phyloP scores from a whole-genome alignment of 768 basidiomycete genomes.

The Leccinum uliginosum region DNA sequence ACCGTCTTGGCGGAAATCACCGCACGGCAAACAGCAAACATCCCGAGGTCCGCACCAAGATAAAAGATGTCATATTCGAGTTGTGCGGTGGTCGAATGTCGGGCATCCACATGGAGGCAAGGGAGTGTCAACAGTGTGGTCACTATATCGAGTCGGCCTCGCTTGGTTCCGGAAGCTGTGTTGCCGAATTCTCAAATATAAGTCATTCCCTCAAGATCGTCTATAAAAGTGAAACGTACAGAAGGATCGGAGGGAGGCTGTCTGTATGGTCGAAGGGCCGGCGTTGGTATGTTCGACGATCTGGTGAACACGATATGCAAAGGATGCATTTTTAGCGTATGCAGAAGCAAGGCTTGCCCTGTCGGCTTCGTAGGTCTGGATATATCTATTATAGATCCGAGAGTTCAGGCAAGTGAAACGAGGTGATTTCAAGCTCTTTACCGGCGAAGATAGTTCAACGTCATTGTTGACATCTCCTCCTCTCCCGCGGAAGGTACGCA shows the following conservation, averaged over 20 bases:
- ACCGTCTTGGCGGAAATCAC: slow-evolving; percentile 15
- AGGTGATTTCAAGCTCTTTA: slow-evolving; percentile 12
- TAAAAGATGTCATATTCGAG: slow-evolving; percentile 30
- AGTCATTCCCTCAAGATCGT: not conserved
- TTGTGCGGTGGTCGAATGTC: slow-evolving; percentile 4
- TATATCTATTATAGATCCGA: slow-evolving; percentile 19
- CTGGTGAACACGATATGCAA: slow-evolving; percentile 26
- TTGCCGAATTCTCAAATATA: not conserved
- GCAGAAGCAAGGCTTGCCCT: slow-evolving; percentile 31
- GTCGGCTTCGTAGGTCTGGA: slow-evolving; percentile 30
- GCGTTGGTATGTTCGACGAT: not conserved
- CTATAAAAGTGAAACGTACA: slow-evolving; percentile 14
- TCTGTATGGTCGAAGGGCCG: not conserved
- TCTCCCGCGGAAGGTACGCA: slow-evolving; percentile 12
- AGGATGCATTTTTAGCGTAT: slow-evolving; percentile 28
- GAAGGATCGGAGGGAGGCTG: slow-evolving; percentile 3
- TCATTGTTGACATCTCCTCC: slow-evolving; percentile 27
- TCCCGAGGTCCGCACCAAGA: slow-evolving; percentile 25
- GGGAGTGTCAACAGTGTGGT: slow-evolving; percentile 25
- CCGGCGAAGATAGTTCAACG: slow-evolving; percentile 27
- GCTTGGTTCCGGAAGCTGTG: slow-evolving; percentile 18
- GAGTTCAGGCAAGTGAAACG: slow-evolving; percentile 1
- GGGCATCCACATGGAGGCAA: slow-evolving; percentile 17
- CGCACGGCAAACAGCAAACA: slow-evolving; percentile 26
- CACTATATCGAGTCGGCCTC: slow-evolving; percentile 25